A percentile compares a stretch with the other conserved stretches of the same genome.
phyloP scores from a whole-genome alignment of 371 early-diverging fungal genomes.

The Mortierella sp. region DNA sequence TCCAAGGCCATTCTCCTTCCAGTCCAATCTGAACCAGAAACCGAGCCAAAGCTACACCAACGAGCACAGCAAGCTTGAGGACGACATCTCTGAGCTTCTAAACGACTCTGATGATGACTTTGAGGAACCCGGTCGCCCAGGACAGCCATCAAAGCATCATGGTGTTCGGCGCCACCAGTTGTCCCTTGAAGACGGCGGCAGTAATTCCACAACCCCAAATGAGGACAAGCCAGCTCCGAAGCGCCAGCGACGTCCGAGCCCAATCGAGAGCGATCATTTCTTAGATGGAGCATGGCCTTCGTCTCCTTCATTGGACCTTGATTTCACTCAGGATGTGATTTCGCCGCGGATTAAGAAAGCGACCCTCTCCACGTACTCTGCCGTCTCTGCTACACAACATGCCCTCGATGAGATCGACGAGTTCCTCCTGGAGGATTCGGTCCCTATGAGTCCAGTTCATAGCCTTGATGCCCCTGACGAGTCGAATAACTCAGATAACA shows the following conservation, averaged over 20 bases:
- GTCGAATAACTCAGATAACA: neutral
- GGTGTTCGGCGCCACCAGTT: slow-evolving; percentile 1
- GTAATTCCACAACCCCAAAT: neutral
- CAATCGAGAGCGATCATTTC: neutral
- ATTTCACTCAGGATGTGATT: neutral
- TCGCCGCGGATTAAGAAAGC: neutral
- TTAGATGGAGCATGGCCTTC: slow-evolving; percentile 4
- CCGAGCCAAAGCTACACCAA: neutral
- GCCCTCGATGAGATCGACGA: slow-evolving; percentile 27
- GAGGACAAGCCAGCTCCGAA: neutral
- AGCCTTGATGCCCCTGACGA: neutral
- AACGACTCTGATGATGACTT: slow-evolving; percentile 3
- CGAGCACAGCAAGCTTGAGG: neutral
- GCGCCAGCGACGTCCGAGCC: neutral
- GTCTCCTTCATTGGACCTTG: slow-evolving; percentile 3
- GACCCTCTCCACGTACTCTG: neutral
- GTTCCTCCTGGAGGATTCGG: slow-evolving; percentile 4
- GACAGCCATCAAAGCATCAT: neutral
- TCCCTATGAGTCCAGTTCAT: neutral
- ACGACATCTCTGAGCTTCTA: neutral
- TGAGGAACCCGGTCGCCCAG: slow-evolving; percentile 1
- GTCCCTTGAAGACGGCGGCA: neutral
- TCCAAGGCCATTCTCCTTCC: neutral
- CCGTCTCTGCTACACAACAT: slow-evolving; percentile 1
- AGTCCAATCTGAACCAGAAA: neutral